Conservation (phyloP, 2,329 filamentous ascomycete genomes). For the Aspergillus caelatus region DNA sequence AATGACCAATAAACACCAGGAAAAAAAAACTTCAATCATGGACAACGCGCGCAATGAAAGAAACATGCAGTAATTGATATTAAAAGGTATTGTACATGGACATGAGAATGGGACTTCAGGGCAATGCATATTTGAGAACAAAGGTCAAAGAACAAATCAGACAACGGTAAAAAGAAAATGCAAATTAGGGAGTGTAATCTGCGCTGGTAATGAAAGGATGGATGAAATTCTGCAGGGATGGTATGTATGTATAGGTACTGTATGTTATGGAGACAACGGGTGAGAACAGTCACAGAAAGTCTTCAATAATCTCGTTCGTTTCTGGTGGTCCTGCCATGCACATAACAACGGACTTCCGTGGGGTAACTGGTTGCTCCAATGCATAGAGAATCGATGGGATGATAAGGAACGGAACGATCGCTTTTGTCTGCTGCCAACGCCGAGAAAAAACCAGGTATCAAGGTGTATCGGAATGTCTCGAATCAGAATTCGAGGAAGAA, state of each 20-base stretch:
- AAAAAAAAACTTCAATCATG: not conserved
- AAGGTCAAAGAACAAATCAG: not conserved
- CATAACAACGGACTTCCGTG: constrained; percentile 10
- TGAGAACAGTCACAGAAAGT: constrained; percentile 1
- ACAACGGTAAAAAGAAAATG: constrained; percentile 3
- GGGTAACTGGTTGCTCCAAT: constrained; percentile 11
- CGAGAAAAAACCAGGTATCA: constrained; percentile 11
- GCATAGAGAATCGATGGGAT: constrained; percentile 1
- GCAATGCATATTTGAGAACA: not conserved
- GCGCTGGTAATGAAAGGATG: constrained; percentile 5
- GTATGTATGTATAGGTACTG: constrained; percentile 6
- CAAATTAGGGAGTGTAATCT: constrained; percentile 12
- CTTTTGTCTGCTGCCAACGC: constrained; percentile 18
- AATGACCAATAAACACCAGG: not conserved
- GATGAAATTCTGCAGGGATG: not conserved
- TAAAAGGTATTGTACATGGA: constrained; percentile 13
- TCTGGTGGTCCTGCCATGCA: constrained; percentile 19
- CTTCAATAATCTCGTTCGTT: constrained; percentile 3
- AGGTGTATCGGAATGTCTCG: not conserved
- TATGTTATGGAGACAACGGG: not conserved
- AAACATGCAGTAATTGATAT: constrained; percentile 2
- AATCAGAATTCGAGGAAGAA: constrained; percentile 1
- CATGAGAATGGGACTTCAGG: constrained; percentile 9
- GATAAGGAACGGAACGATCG: constrained; percentile 7
- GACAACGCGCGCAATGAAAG: not conserved